Evolutionary conservation across 2,329 filamentous ascomycete species (phyloP), one percentile per base, ranked within the genome.

Genomic region (Lasiodiplodia sp.): DNA sequence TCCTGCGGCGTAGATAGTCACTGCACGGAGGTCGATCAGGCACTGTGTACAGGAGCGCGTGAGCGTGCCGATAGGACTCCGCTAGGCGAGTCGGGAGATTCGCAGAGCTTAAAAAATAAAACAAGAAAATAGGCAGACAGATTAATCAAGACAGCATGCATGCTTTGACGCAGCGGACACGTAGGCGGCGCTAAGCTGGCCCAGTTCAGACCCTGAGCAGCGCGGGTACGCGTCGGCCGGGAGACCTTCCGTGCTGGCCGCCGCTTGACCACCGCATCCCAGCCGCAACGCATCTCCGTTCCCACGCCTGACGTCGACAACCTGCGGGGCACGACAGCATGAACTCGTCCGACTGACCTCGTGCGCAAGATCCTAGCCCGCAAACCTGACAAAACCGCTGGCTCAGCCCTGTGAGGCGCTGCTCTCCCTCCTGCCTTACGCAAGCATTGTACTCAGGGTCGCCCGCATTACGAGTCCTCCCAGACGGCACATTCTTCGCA

Each of bases 261-360:
- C 28, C 38, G 44, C 44, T 38, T 49, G 23, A 64, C 58, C 60
- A 52, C 60, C 60, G 60, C 47, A 64, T 64, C 60, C 44, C 25
- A 18, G 60, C 38, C 40, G 38, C 38, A n/a, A 31, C 18, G 52
- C 44, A 25, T 23, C 60, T 38, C n/a, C 60, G 60, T 64, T 64
- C 60, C 47, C 60, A 64, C 60, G 60, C 60, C 60, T 64, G 60
- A 64, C 60, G 60, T 64, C 60, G 60, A 64, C 28, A n/a, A 38
- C 47, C 44, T 38, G 60, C 60, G 60, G 60, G 60, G 60, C 60
- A 23, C 47, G 18, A 64, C 60, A 52, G 47, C 60, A 53, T 64
- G 47, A 64, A 52, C 31, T 52, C 60, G 60, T 7, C 44, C 28
- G 47, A 64, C 28, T 64, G 60, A 64, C 4, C 21, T 31, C 25